Evolutionary conservation across 768 basidiomycete species (phyloP), one percentile per base, ranked within the genome.

Genomic region (Gyrodon lividus): DNA sequence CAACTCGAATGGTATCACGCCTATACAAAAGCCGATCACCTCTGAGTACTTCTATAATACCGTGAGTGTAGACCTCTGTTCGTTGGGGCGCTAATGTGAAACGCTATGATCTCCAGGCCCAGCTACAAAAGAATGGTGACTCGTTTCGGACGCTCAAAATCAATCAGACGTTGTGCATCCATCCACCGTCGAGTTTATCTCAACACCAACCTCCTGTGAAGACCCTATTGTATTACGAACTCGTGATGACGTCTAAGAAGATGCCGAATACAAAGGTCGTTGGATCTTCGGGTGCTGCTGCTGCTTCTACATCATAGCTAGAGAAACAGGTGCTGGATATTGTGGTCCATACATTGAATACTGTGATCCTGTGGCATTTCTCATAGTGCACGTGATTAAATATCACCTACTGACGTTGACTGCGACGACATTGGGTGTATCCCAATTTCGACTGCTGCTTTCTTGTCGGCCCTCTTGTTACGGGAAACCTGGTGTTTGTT

Each of bases 131-230:
- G 71, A 92, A 90, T 50, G 97, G 97, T 0, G 97, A 98, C 66
- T 94, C 92, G 28, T 99, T 98, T 70, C 82, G 96, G 49, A 98
- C 97, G 14, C 79, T 97, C 57, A 99, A 98, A 71, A 96, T 92
- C 5, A 89, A 87, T 65, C 94, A 98, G 58, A 94, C 95, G 2
- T 94, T 98, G 39, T 92, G 95, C 66, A 90, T 98, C 53, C 97
- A 99, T 62, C 97, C 97, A 0, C 95, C 92, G 0, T 96, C 94
- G 5, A 87, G 90, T 67, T 70, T 99, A 55, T 97, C 98, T 82
- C 91, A 98, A 61, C 84, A 86, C 66, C 95, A 98, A 59, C 97
- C 97, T 2, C 97, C 97, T 0, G 82, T 93, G 12, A 89, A 87
- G 66, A 89, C 90, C 14, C 67, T 98, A 9, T 68, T 97, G 42